Conservation (phyloP, 2,329 filamentous ascomycete species). For the Clarireedia monteithiana region DNA sequence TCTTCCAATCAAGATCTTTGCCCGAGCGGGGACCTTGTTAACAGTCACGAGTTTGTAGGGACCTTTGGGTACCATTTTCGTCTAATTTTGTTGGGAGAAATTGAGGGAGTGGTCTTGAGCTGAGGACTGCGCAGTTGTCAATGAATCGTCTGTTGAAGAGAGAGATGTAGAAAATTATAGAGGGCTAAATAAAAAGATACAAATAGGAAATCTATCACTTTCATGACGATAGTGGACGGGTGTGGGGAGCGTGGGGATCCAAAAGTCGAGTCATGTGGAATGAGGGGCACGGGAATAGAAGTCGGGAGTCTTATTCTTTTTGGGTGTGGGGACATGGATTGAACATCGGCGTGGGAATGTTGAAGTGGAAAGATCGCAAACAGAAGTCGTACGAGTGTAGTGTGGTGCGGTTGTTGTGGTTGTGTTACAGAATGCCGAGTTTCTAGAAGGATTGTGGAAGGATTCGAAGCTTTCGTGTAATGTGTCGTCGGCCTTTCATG, state of each 20-base stretch:
- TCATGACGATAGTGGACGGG: background rate
- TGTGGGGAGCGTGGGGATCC: background rate
- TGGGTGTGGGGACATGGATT: background rate
- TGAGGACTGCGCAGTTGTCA: background rate
- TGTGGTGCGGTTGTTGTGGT: too few relatives aligned
- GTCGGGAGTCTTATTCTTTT: background rate
- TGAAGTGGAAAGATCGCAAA: background rate
- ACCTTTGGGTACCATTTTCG: slow-evolving; percentile 36
- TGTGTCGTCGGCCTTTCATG: background rate
- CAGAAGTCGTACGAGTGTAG: background rate
- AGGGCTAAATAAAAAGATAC: background rate
- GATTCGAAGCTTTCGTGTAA: background rate
- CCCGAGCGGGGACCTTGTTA: slow-evolving; percentile 59
- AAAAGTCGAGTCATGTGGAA: background rate
- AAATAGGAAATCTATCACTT: background rate
- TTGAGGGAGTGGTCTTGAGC: background rate
- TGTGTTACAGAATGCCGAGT: too few relatives aligned
- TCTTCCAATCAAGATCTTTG: slow-evolving; percentile 52
- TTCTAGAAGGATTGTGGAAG: background rate
- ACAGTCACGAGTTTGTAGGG: slow-evolving; percentile 59
- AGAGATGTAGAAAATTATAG: background rate
- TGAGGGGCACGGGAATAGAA: background rate
- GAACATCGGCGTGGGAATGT: too few relatives aligned
- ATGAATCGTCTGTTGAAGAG: background rate
- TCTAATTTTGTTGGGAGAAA: background rate